Conservation (phyloP, 192 early-diverging fungal genomes). For the Hyaloraphidium curvatum region DNA sequence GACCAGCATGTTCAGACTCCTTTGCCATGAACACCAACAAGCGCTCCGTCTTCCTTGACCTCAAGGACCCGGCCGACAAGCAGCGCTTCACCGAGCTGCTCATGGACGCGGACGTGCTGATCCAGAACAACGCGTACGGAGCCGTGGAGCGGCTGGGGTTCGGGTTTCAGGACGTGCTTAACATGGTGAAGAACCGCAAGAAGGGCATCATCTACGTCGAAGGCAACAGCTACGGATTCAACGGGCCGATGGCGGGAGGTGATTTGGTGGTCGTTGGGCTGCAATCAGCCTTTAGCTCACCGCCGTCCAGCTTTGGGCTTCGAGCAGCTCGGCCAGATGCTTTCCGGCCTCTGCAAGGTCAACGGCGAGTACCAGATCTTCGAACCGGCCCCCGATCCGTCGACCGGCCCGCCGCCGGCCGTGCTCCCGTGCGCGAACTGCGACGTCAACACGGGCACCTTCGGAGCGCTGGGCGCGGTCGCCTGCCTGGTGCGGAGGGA, state of each 20-base stretch:
- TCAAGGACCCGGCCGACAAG: not conserved
- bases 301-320: no score
- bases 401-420: not conserved
- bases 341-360: no score
- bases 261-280: no score
- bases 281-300: no score
- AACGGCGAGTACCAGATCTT: no score
- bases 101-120: not conserved
- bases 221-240: not conserved
- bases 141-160: slow-evolving; percentile 1
- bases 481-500: not conserved
- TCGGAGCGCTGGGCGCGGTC: not conserved
- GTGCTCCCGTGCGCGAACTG: not conserved
- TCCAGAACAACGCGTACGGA: slow-evolving; percentile 3
- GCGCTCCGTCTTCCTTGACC: not conserved
- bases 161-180: not conserved
- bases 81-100: not conserved
- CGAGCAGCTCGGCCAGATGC: not conserved
- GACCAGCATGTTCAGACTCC: no score
- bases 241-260: not conserved
- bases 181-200: slow-evolving; percentile 1
- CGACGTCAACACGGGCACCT: not conserved
- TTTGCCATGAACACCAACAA: no score
- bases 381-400: not conserved
- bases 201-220: slow-evolving; percentile 1